Evolutionary conservation across 257 asterid species (phyloP).

Genomic region (Asclepias syriaca): DNA sequence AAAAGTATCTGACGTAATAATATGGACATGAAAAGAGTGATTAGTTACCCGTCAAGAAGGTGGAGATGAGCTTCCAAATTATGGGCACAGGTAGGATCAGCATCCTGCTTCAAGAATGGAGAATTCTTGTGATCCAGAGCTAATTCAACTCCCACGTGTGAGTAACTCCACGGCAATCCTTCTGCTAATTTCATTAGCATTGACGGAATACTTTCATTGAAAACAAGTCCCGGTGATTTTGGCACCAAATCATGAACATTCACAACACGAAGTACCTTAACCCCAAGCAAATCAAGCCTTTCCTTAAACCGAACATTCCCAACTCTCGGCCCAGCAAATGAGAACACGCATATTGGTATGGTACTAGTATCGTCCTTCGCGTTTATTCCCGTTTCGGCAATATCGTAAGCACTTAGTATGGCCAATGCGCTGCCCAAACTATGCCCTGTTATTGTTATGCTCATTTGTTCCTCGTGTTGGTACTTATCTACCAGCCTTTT

Average conservation of each 20-base stretch:
- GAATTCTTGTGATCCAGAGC: slow-evolving; percentile 36
- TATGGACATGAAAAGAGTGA: background rate
- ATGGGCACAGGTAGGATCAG: slow-evolving; percentile 24
- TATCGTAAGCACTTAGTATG: slow-evolving; percentile 35
- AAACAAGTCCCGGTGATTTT: slow-evolving; percentile 18
- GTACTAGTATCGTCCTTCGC: slow-evolving; percentile 1
- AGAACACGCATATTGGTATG: slow-evolving; percentile 13
- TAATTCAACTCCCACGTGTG: slow-evolving; percentile 29
- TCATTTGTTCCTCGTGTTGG: slow-evolving; percentile 27
- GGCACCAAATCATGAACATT: slow-evolving; percentile 23
- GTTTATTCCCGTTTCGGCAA: slow-evolving; percentile 30
- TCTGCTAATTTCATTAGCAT: slow-evolving; percentile 12
- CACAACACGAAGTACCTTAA: slow-evolving; percentile 21
- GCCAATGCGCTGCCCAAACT: slow-evolving; percentile 43
- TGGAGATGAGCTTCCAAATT: slow-evolving; percentile 45
- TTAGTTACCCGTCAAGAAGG: slow-evolving; percentile 40
- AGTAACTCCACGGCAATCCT: slow-evolving; percentile 25
- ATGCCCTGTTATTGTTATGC: slow-evolving; percentile 42
- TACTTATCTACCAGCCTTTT: slow-evolving; percentile 28
- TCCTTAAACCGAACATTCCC: slow-evolving; percentile 22
- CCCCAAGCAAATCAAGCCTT: slow-evolving; percentile 15
- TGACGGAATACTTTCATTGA: slow-evolving; percentile 13
- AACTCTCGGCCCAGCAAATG: slow-evolving; percentile 29
- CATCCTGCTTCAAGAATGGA: slow-evolving; percentile 22
- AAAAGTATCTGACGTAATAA: too few species aligned